phyloP scores from a whole-genome alignment of 2,329 filamentous ascomycete species.

The Exophiala calicioides region DNA sequence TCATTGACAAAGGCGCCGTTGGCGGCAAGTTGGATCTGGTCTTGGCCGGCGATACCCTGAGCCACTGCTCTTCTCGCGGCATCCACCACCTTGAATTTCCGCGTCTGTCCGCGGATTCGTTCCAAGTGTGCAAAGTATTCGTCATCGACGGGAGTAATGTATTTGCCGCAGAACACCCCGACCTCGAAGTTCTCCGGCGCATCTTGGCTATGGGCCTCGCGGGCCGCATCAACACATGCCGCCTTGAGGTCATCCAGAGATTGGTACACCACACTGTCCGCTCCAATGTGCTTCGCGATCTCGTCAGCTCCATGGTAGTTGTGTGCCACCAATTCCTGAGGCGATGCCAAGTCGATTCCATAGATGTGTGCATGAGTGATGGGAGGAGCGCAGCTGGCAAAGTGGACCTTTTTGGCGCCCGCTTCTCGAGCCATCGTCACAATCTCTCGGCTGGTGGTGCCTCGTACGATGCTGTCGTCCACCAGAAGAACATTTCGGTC shows the following conservation, averaged over 20 bases:
- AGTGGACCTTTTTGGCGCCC: constrained; percentile 77
- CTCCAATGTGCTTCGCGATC: constrained; percentile 69
- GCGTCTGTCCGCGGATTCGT: constrained; percentile 67
- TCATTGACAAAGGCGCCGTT: constrained; percentile 61
- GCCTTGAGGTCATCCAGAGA: constrained; percentile 75
- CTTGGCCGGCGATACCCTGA: constrained; percentile 61
- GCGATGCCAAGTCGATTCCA: constrained; percentile 73
- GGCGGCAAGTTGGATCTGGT: constrained; percentile 63
- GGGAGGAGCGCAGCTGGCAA: constrained; percentile 78
- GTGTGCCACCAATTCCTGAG: constrained; percentile 70
- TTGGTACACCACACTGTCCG: constrained; percentile 76
- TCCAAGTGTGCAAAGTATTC: constrained; percentile 83
- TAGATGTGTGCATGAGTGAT: constrained; percentile 89
- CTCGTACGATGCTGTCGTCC: constrained; percentile 87
- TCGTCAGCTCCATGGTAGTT: constrained; percentile 59
- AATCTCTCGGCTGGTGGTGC: constrained; percentile 78
- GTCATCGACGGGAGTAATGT: constrained; percentile 75
- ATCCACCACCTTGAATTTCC: constrained; percentile 66
- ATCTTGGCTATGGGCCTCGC: constrained; percentile 54
- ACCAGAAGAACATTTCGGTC: constrained; percentile 79
- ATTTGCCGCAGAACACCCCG: constrained; percentile 87
- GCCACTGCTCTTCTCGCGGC: constrained; percentile 65
- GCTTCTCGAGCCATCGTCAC: constrained; percentile 82
- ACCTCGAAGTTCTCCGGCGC: constrained; percentile 72
- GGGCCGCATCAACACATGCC: constrained; percentile 71